Evolutionary conservation across 2,329 filamentous ascomycete species (phyloP).

Genomic region (Leptographium procerum): DNA sequence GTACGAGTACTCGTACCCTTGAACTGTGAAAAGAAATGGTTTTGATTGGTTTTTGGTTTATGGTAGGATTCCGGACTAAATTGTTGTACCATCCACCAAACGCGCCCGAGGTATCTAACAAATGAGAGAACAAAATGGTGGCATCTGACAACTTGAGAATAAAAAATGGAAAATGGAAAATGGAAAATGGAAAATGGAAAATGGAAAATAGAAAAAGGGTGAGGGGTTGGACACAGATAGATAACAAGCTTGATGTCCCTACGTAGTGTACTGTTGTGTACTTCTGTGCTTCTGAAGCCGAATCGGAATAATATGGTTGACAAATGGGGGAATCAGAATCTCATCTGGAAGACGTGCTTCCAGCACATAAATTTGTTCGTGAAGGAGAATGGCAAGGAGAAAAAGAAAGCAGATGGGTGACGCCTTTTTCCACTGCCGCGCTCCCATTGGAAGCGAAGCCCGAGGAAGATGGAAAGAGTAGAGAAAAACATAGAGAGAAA

Average conservation of each 20-base stretch:
- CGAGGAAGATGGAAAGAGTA: not conserved
- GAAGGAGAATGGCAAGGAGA: not conserved
- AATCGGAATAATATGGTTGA: not conserved
- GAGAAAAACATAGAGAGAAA: not conserved
- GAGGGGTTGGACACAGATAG: no score
- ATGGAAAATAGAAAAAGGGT: no score
- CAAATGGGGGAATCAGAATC: slow-evolving; percentile 12
- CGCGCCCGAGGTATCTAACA: slow-evolving; percentile 5
- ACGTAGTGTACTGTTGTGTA: no score
- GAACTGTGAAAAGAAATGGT: no score
- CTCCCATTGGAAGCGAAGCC: not conserved
- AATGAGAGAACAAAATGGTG: not conserved
- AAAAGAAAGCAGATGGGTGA: not conserved
- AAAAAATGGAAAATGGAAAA: no score
- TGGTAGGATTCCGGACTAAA: not conserved
- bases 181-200: no score
- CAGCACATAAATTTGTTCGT: slow-evolving; percentile 6
- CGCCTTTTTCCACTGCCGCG: not conserved
- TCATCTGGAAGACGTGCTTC: slow-evolving; percentile 7
- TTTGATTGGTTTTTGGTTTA: no score
- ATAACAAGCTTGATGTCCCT: no score
- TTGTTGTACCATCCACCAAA: not conserved
- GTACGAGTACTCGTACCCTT: no score
- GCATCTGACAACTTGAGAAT: not conserved
- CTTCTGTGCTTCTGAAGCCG: not conserved